phyloP scores from a whole-genome alignment of 2,329 filamentous ascomycete species.

The Penicillium aurantiogriseum region DNA sequence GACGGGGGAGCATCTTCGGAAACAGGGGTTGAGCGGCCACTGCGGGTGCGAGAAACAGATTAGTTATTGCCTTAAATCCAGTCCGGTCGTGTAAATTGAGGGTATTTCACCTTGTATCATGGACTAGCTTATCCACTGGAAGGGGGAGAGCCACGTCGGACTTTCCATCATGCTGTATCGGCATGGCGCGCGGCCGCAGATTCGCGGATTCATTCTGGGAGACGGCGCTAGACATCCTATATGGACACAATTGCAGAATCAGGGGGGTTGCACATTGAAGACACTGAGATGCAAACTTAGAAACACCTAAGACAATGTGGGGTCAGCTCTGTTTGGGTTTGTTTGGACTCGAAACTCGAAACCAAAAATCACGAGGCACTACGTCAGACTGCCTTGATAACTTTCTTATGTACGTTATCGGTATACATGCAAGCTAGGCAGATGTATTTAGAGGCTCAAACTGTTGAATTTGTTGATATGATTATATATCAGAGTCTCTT shows the following conservation, averaged over 20 bases:
- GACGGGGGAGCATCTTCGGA: constrained; percentile 92
- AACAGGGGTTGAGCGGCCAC: constrained; percentile 78
- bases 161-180: constrained; percentile 24
- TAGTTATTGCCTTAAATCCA: neutral
- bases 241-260: constrained; percentile 10
- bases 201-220: constrained; percentile 27
- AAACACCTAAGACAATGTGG: neutral
- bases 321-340: neutral
- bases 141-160: constrained; percentile 25
- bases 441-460: neutral
- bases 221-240: constrained; percentile 34
- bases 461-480: neutral
- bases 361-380: constrained; percentile 1
- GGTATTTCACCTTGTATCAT: constrained; percentile 37
- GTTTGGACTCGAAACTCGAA: constrained; percentile 3
- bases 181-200: constrained; percentile 37
- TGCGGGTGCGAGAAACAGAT: constrained; percentile 37
- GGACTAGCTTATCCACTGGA: constrained; percentile 30
- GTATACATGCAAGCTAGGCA: neutral
- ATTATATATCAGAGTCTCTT: neutral
- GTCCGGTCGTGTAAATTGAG: neutral
- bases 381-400: constrained; percentile 5
- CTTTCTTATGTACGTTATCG: neutral
- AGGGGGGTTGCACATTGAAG: constrained; percentile 20
- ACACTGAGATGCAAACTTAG: neutral